Evolutionary conservation across 179 eudicot genomes (phyloP).

Genomic region (Heliamphora pulchella): DNA sequence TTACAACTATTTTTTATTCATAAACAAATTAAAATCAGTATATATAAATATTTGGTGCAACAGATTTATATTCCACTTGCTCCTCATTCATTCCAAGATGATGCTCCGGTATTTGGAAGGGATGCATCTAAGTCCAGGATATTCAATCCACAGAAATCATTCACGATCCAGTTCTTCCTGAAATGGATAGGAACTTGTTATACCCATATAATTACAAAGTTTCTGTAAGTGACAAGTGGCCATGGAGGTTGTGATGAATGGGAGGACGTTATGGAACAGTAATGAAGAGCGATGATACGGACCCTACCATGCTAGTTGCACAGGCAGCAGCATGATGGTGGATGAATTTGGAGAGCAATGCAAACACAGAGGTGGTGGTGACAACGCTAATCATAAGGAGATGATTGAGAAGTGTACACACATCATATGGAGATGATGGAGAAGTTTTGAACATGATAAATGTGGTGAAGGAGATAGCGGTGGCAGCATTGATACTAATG

Average conservation of each 20-base stretch:
- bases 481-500: neutral
- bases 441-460: neutral
- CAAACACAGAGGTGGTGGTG: neutral
- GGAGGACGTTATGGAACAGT: neutral
- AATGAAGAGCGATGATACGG: neutral
- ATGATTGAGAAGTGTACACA: neutral
- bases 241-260: neutral
- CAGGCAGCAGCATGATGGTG: neutral
- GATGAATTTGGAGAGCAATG: neutral
- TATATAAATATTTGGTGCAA: too few species aligned
- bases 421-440: neutral
- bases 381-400: neutral
- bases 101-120: too few species aligned
- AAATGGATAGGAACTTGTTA: too few species aligned
- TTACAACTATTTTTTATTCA: too few species aligned
- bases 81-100: too few species aligned
- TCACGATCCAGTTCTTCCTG: too few species aligned
- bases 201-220: neutral
- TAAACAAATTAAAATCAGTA: too few species aligned
- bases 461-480: neutral
- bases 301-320: neutral
- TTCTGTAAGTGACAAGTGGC: neutral
- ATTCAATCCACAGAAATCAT: too few species aligned
- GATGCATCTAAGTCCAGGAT: too few species aligned
- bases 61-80: too few species aligned